phyloP scores from a whole-genome alignment of 2,329 filamentous ascomycete species.

The Pseudocercospora eumusae region DNA sequence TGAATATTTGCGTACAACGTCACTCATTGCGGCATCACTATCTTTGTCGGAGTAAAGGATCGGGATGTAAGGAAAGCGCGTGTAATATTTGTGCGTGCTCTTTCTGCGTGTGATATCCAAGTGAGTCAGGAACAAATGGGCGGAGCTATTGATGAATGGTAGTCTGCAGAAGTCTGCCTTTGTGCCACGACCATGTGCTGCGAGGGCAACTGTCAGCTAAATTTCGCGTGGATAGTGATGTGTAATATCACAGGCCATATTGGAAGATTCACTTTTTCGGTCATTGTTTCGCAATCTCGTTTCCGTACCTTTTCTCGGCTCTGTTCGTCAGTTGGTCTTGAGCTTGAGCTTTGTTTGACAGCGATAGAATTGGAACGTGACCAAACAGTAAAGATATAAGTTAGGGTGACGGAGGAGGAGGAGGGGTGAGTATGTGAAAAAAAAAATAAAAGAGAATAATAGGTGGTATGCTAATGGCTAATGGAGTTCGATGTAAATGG shows the following conservation, averaged over 20 bases:
- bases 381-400: no score
- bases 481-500: no score
- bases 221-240: background rate
- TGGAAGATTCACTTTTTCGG: background rate
- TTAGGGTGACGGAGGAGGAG: no score
- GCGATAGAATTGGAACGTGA: background rate
- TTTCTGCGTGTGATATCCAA: background rate
- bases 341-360: no score
- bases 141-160: background rate
- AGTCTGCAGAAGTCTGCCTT: background rate
- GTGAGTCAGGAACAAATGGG: background rate
- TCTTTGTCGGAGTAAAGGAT: background rate
- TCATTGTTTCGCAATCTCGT: background rate
- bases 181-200: background rate
- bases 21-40: background rate
- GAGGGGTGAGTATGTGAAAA: no score
- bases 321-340: background rate
- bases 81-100: background rate
- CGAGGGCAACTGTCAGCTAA: background rate
- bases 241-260: background rate
- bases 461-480: no score
- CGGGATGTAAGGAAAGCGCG: background rate
- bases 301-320: background rate
- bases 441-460: no score
- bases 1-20: background rate